Base-by-base conservation (phyloP, 306 rosid genomes). In the Adenanthera pavonina region DNA sequence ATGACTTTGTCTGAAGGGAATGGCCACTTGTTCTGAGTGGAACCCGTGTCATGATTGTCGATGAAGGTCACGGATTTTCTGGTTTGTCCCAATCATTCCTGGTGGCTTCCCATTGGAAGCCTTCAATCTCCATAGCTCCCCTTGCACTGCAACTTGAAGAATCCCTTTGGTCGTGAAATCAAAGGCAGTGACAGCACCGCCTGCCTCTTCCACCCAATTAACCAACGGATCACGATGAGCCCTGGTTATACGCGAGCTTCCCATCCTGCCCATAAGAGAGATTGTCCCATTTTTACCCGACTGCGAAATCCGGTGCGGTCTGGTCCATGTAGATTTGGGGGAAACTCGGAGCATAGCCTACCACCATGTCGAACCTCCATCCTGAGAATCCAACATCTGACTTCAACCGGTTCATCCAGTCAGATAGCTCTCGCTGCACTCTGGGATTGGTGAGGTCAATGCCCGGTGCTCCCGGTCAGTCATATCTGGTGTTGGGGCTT, bases 361-460 rank as follows among this genome's bases (percentile, higher is more conserved):
- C 89, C 1, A 89, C 98, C 71, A 86, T 85, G 75, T 94, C 98
- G 49, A 94, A 88, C 20, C 98, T 79, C 95, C 97, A 94, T 0
- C 98, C 98, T 9, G 77, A 86, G 53, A 82, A 94, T 19, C 98
- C 98, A 25, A 94, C 17, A 17, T 94, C 95, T 0, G 87, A 65
- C 74, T 89, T 91, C 47, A 94, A 59, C 98, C 97, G 92, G 9
- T 86, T 94, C 97, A 94, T 84, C 97, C 98, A 92, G 2, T 90
- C 98, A 1, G 95, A 81, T 2, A 94, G 49, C 79, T 94, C 97
- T 0, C 4, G 71, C 25, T 92, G 97, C 11, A 91, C 98, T 35
- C 76, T 91, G 6, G 92, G 92, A 77, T 92, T 94, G 72, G 78
- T 86, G 80, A 92, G 98, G 48, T 92, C 98, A 33, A 92, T 89